Evolutionary conservation across 1,139 yeast species (phyloP).

Genomic region (Eremothecium gossypii): DNA sequence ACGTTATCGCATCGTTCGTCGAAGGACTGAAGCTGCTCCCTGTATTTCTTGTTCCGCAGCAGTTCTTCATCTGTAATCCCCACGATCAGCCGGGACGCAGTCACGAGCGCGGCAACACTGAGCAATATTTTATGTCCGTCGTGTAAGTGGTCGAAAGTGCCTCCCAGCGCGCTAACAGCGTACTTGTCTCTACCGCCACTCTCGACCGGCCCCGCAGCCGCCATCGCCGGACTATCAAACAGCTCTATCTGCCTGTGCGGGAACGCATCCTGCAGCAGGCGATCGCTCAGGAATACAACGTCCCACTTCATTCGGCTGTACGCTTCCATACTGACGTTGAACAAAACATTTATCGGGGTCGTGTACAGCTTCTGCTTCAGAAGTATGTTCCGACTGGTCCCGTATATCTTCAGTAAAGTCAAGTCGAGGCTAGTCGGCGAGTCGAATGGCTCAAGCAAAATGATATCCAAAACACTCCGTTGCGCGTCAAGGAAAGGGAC

Average conservation of each 20-base stretch:
- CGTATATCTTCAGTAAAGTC: slow-evolving; percentile 23
- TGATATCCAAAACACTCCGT: slow-evolving; percentile 13
- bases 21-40: slow-evolving; percentile 55
- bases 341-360: slow-evolving; percentile 21
- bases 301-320: slow-evolving; percentile 1
- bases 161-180: slow-evolving; percentile 63
- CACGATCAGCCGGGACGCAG: slow-evolving; percentile 48
- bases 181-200: slow-evolving; percentile 22
- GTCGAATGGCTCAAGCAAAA: slow-evolving; percentile 16
- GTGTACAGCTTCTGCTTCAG: slow-evolving; percentile 11
- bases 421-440: slow-evolving; percentile 20
- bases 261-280: not conserved
- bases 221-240: not conserved
- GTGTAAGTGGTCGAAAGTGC: slow-evolving; percentile 94
- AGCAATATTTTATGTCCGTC: slow-evolving; percentile 88
- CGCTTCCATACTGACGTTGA: slow-evolving; percentile 6
- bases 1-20: slow-evolving; percentile 43
- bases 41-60: slow-evolving; percentile 63
- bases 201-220: not conserved
- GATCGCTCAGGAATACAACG: slow-evolving; percentile 2
- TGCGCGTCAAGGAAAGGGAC: slow-evolving; percentile 4
- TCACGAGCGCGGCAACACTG: slow-evolving; percentile 60
- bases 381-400: slow-evolving; percentile 20
- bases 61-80: slow-evolving; percentile 82
- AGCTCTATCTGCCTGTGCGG: not conserved